These are phyloP conservation scores for Fragaria vesca DNA, from an alignment of 306 rosid species.

Conservation along the genomic window DNA sequence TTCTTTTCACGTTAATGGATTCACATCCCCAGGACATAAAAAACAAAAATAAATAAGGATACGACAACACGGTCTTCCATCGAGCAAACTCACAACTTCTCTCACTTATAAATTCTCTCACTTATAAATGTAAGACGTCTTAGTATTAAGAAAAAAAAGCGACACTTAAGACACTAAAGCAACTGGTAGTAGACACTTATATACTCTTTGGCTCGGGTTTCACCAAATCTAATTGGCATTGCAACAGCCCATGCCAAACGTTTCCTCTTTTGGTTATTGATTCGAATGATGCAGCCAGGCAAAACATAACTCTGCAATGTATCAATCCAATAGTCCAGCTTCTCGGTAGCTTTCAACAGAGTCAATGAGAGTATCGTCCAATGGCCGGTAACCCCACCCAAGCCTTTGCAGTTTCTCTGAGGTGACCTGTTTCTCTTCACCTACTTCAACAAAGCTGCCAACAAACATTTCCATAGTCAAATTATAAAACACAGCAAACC, in stretches of 20 bases:
- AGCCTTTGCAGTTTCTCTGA: conserved; percentile 51
- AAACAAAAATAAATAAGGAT: no score
- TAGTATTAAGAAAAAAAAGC: no score
- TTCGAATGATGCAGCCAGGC: not conserved
- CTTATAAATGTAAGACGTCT: no score
- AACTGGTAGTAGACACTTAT: no score
- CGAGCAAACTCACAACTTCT: no score
- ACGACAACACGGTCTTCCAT: no score
- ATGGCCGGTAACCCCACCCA: conserved; percentile 58
- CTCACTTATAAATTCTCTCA: no score
- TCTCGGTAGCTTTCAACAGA: conserved; percentile 44
- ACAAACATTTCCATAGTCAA: not conserved
- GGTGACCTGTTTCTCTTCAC: conserved; percentile 15
- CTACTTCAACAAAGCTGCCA: conserved; percentile 27
- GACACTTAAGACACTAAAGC: no score
- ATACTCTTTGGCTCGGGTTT: not conserved
- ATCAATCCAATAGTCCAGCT: not conserved
- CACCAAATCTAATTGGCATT: not conserved
- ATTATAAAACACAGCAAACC: not conserved
- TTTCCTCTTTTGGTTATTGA: not conserved
- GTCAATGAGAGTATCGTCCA: conserved; percentile 57
- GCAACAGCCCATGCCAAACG: not conserved
- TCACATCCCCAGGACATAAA: no score
- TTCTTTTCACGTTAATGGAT: no score
- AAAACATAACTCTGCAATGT: not conserved